phyloP scores from a whole-genome alignment of 192 early-diverging fungal species.

The Rhizophagus clarus region DNA sequence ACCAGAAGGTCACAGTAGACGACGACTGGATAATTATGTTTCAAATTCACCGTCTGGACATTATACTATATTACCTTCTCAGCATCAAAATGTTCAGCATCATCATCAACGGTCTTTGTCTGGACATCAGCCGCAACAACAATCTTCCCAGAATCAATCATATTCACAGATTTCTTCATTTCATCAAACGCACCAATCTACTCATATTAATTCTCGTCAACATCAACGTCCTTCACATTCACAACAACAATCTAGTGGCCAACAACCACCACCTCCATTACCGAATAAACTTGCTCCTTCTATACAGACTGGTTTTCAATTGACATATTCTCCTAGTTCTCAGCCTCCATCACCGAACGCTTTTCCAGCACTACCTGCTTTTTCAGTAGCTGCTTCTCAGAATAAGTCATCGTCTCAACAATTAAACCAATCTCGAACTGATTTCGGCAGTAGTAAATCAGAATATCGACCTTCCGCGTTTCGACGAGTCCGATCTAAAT shows the following conservation, averaged over 20 bases:
- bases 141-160: not conserved
- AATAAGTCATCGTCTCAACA: not conserved
- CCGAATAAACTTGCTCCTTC: constrained; percentile 1
- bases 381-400: not conserved
- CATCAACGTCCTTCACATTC: constrained; percentile 2
- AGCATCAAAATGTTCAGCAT: constrained; percentile 18
- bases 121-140: not conserved
- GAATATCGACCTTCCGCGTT: constrained; percentile 14
- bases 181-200: not conserved
- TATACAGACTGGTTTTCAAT: constrained; percentile 6
- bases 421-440: not conserved
- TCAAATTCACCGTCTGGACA: not conserved
- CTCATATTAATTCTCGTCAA: not conserved
- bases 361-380: not conserved
- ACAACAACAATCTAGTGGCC: constrained; percentile 1
- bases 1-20: not conserved
- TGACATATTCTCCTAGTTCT: not conserved
- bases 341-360: not conserved
- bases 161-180: not conserved
- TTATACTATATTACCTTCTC: not conserved
- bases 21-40: constrained; percentile 21
- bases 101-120: not conserved
- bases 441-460: not conserved
- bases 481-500: constrained; percentile 29
- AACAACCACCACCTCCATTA: not conserved